Evolutionary conservation across 169 alveolate genomes (phyloP).

Genomic region (Cryptosporidium bovis): DNA sequence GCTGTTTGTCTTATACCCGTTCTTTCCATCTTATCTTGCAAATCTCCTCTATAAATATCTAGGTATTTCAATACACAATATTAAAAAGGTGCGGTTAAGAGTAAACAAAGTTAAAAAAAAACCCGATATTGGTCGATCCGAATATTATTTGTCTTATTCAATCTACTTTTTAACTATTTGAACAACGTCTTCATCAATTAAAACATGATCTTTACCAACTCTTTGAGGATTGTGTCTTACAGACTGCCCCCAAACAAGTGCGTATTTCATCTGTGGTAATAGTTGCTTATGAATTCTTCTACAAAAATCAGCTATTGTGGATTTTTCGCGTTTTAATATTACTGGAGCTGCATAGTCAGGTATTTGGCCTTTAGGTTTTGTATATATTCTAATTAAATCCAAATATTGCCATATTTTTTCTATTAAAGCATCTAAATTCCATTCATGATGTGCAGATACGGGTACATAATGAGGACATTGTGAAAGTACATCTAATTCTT

Average conservation of each 20-base stretch:
- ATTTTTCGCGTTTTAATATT: constrained; percentile 88
- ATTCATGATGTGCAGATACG: constrained; percentile 83
- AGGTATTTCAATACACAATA: too few species aligned
- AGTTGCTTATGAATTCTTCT: constrained; percentile 85
- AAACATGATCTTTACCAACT: constrained; percentile 95
- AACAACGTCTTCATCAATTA: constrained; percentile 89
- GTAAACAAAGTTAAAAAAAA: too few species aligned
- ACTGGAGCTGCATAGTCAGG: constrained; percentile 98
- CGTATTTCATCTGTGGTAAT: constrained; percentile 91
- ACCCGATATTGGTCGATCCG: too few species aligned
- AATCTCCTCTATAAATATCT: too few species aligned
- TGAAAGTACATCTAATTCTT: constrained; percentile 92
- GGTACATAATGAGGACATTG: constrained; percentile 96
- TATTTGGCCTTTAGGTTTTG: constrained; percentile 97
- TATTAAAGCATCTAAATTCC: constrained; percentile 96
- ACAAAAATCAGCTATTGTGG: constrained; percentile 86
- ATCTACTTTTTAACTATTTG: constrained; percentile 86
- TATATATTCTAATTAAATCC: constrained; percentile 95
- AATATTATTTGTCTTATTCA: neutral
- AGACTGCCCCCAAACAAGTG: constrained; percentile 98
- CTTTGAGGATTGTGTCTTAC: constrained; percentile 96
- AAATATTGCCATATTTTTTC: constrained; percentile 97
- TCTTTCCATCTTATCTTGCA: too few species aligned
- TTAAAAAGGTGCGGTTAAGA: too few species aligned
- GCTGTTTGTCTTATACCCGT: too few species aligned